These are phyloP conservation scores for Houttuynia cordata DNA, from an alignment of 164 flowering plant species.

Conservation along the genomic window DNA sequence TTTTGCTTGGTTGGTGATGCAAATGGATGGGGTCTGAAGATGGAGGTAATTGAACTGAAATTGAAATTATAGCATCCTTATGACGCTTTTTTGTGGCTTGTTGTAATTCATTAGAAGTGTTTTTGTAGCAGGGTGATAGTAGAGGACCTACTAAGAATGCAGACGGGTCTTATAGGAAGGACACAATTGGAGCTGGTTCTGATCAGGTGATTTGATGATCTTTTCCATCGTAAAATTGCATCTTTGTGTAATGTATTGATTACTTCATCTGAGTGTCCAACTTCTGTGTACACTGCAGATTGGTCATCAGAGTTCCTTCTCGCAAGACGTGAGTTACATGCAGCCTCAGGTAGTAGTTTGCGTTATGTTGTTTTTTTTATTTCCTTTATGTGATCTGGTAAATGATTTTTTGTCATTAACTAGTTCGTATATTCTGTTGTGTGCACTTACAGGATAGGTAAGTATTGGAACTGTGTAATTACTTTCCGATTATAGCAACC, in stretches of 20 bases:
- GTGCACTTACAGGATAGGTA: no score
- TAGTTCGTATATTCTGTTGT: no score
- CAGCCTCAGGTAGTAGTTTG: conserved; percentile 15
- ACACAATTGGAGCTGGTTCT: conserved; percentile 10
- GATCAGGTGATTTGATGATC: not conserved
- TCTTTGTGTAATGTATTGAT: not conserved
- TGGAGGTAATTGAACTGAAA: no score
- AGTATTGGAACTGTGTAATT: not conserved
- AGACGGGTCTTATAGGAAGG: conserved; percentile 20
- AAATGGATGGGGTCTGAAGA: no score
- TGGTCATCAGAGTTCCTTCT: conserved; percentile 17
- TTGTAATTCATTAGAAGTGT: no score
- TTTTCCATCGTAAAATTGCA: not conserved
- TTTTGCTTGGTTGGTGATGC: no score
- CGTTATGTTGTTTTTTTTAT: not conserved
- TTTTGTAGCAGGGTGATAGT: conserved; percentile 19
- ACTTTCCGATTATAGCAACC: not conserved
- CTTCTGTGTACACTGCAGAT: conserved; percentile 6
- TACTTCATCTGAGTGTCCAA: not conserved
- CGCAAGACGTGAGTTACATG: conserved; percentile 15
- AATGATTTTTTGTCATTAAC: not conserved
- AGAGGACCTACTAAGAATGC: conserved; percentile 22
- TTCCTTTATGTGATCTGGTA: not conserved
- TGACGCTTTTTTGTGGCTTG: no score
- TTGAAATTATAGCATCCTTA: no score